Base-by-base conservation (phyloP, 306 rosid species). In the Vigna nakashimae region DNA sequence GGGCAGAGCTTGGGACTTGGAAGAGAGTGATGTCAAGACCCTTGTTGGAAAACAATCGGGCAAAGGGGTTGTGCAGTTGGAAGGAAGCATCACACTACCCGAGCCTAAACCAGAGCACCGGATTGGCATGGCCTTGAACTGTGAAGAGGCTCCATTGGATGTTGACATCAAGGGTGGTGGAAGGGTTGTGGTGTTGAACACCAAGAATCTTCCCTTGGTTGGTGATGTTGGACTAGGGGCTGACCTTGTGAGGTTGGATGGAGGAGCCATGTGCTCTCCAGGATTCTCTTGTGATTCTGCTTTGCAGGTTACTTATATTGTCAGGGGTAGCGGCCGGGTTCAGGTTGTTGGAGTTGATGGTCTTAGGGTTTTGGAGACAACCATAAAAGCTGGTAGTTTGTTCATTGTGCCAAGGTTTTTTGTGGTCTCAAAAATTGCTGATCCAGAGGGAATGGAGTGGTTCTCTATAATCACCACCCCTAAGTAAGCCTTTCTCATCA, bases 261-360 rank as follows among this genome's bases (percentile, higher is more conserved):
- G 96, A 6, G 69, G 72, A 1, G 97, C 94, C 6, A 93, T 93
- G 98, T 91, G 97, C 73, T 89, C 93, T 28, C 97, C 96, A 0
- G 97, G 96, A 26, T 90, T 92, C 79, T 92, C 93, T 10, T 89
- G 94, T 15, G 98, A 93, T 82, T 89, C 96, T 5, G 92, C 94
- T 2, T 64, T 93, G 17, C 93, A 93, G 85, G 98, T 93, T 26
- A 93, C 98, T 22, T 93, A 93, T 5, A 82, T 93, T 42, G 88
- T 93, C 10, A 82, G 86, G 82, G 98, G 94, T 4, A 86, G 96
- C 20, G 96, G 93, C 24, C 79, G 94, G 10, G 94, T 80, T 49
- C 94, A 93, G 63, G 90, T 91, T 20, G 94, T 94, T 9, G 97
- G 97, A 28, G 87, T 78, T 2, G 93, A 92, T 51, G 97, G 97